Conservation (phyloP, 306 rosid genomes). For the Gleditsia sinensis region DNA sequence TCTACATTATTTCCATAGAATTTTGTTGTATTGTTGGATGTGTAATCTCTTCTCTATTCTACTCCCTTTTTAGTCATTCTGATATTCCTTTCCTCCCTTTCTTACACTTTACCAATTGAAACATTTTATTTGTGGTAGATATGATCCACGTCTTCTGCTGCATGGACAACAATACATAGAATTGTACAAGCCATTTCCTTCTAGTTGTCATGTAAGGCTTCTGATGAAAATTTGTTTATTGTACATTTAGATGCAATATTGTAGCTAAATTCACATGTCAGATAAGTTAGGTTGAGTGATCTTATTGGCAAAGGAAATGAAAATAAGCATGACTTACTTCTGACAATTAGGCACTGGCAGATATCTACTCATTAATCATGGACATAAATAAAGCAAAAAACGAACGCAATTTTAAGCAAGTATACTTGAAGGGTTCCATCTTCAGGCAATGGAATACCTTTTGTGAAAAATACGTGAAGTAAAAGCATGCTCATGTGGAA, state of each 20-base stretch:
- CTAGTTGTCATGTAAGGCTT: slow-evolving; percentile 70
- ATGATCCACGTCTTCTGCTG: slow-evolving; percentile 81
- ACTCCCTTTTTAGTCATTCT: slow-evolving; percentile 13
- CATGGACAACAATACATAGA: slow-evolving; percentile 96
- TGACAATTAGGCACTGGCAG: neutral
- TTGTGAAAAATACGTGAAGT: neutral
- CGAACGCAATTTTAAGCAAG: slow-evolving; percentile 20
- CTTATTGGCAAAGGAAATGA: neutral
- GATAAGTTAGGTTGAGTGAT: neutral
- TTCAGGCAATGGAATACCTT: slow-evolving; percentile 6
- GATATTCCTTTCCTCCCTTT: slow-evolving; percentile 16
- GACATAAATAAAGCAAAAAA: neutral
- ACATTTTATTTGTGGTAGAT: slow-evolving; percentile 50
- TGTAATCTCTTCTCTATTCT: neutral
- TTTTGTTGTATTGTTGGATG: slow-evolving; percentile 8
- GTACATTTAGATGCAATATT: slow-evolving; percentile 17
- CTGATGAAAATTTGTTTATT: slow-evolving; percentile 31
- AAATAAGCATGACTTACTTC: neutral
- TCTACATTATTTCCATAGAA: neutral
- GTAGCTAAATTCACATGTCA: neutral
- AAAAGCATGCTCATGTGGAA: neutral
- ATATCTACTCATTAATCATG: neutral
- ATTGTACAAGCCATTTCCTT: slow-evolving; percentile 78
- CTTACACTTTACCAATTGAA: slow-evolving; percentile 16
- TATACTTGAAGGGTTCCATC: slow-evolving; percentile 3